phyloP scores from a whole-genome alignment of 306 rosid species.

The Lathyrus sativus region DNA sequence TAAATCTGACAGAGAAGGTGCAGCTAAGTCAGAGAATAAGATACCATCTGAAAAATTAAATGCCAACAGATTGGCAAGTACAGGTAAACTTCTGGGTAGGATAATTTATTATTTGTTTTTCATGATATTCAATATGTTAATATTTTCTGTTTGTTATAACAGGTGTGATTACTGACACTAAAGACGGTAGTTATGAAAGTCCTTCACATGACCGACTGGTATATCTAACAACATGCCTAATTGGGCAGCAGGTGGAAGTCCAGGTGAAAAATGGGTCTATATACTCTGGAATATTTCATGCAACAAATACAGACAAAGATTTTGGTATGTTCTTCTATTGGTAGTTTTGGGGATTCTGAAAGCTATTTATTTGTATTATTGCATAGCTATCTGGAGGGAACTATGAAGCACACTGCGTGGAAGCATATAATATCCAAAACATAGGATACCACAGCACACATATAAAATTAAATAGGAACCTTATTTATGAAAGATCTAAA shows the following conservation, averaged over 20 bases:
- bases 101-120: slow-evolving; percentile 16
- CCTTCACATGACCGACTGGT: slow-evolving; percentile 74
- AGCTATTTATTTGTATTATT: slow-evolving; percentile 15
- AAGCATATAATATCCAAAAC: not conserved
- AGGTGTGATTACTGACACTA: slow-evolving; percentile 57
- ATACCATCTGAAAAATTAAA: slow-evolving; percentile 62
- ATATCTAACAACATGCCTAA: slow-evolving; percentile 63
- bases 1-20: slow-evolving; percentile 63
- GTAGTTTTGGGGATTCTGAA: slow-evolving; percentile 25
- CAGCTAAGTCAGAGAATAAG: not conserved
- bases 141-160: slow-evolving; percentile 36
- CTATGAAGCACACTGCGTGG: not conserved
- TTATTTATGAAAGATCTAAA: slow-evolving; percentile 3
- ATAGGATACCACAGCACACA: not conserved
- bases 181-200: slow-evolving; percentile 58
- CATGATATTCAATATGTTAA: slow-evolving; percentile 26
- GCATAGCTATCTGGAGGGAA: not conserved
- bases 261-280: slow-evolving; percentile 81
- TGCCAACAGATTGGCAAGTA: slow-evolving; percentile 54
- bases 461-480: not conserved
- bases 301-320: slow-evolving; percentile 72
- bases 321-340: slow-evolving; percentile 59
- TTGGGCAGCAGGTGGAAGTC: slow-evolving; percentile 88
- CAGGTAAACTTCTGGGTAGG: slow-evolving; percentile 47
- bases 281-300: slow-evolving; percentile 89